Conservation (phyloP, 805 yeast species). For the Metschnikowia drakensbergensis region DNA sequence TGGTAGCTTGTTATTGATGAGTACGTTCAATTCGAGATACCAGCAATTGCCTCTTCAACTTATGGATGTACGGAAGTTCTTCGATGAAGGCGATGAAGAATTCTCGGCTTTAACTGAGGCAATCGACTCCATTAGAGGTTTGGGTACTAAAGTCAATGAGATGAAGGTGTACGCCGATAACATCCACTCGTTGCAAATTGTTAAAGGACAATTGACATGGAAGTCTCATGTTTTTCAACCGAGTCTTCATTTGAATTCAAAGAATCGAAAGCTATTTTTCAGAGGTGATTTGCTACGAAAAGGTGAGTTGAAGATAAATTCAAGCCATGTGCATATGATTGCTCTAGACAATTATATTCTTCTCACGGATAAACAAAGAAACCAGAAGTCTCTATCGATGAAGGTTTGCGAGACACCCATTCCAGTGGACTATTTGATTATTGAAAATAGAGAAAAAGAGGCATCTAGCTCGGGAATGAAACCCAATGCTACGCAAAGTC, state of each 20-base stretch:
- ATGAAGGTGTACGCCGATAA: slow-evolving; percentile 61
- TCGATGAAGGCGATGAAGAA: slow-evolving; percentile 46
- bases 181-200: slow-evolving; percentile 48
- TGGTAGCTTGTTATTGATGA: slow-evolving; percentile 36
- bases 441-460: slow-evolving; percentile 36
- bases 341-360: slow-evolving; percentile 69
- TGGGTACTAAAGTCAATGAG: slow-evolving; percentile 59
- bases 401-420: slow-evolving; percentile 46
- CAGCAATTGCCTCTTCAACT: slow-evolving; percentile 60
- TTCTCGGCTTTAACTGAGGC: slow-evolving; percentile 49
- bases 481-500: background rate
- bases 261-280: slow-evolving; percentile 51
- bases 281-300: slow-evolving; percentile 58
- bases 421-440: slow-evolving; percentile 53
- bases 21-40: slow-evolving; percentile 43
- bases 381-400: slow-evolving; percentile 31
- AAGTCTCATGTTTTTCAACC: slow-evolving; percentile 42
- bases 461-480: background rate
- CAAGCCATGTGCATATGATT: slow-evolving; percentile 49
- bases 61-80: slow-evolving; percentile 49
- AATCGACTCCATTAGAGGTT: slow-evolving; percentile 47
- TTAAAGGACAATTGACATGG: slow-evolving; percentile 54
- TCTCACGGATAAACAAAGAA: slow-evolving; percentile 54
- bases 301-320: slow-evolving; percentile 61
- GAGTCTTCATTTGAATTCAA: slow-evolving; percentile 39